phyloP scores from a whole-genome alignment of 768 basidiomycete species.

The Lactarius quietus region DNA sequence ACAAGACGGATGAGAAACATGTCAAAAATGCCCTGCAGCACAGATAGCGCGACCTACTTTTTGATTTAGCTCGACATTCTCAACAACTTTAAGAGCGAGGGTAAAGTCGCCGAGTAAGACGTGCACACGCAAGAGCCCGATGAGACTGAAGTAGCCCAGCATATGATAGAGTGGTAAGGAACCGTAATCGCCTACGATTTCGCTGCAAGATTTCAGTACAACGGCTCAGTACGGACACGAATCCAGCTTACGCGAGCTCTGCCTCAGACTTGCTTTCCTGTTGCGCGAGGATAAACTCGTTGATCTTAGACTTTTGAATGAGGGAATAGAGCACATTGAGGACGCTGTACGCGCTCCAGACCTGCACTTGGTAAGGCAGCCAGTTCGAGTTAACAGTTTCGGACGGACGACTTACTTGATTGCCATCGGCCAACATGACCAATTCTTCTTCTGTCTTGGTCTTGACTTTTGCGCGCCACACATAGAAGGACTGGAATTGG shows the following conservation, averaged over 20 bases:
- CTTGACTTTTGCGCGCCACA: slow-evolving; percentile 83
- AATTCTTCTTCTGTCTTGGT: slow-evolving; percentile 90
- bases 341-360: slow-evolving; percentile 98
- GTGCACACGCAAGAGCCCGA: slow-evolving; percentile 93
- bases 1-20: background rate
- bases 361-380: slow-evolving; percentile 39
- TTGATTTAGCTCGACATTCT: slow-evolving; percentile 88
- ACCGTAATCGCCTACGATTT: slow-evolving; percentile 90
- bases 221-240: background rate
- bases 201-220: slow-evolving; percentile 40
- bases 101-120: slow-evolving; percentile 94
- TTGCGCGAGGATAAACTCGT: slow-evolving; percentile 85
- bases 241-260: slow-evolving; percentile 68
- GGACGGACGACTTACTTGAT: slow-evolving; percentile 40
- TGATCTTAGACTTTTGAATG: slow-evolving; percentile 95
- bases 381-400: background rate
- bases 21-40: slow-evolving; percentile 2
- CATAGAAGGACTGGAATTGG: slow-evolving; percentile 95
- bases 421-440: slow-evolving; percentile 71
- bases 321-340: slow-evolving; percentile 97
- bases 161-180: slow-evolving; percentile 86
- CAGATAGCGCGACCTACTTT: slow-evolving; percentile 45
- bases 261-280: slow-evolving; percentile 76
- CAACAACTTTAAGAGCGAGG: slow-evolving; percentile 92
- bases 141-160: slow-evolving; percentile 95